Evolutionary conservation across 177 flowering plant species (phyloP), one percentile per base, ranked within the genome.

Genomic region (Vitis hybrid): DNA sequence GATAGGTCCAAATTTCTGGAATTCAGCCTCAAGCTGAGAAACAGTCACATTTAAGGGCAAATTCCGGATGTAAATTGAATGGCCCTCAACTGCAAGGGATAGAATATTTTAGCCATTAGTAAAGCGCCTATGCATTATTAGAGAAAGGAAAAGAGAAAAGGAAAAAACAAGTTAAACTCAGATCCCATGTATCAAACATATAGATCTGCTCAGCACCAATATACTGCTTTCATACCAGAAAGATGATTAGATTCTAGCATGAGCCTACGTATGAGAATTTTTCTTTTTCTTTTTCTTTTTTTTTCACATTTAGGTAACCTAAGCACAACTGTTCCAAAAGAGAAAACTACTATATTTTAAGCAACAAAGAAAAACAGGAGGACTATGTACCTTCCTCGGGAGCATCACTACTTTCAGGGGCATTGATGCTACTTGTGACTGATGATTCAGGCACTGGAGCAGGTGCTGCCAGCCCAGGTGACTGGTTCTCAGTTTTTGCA

Each of bases 1-100:
- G 56, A 91, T 86, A 18, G 82, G 80, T 26, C 98, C 98, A 85
- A 91, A 93, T 74, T 76, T 90, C 78, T 81, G 81, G 74, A 93
- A 91, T 68, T 76, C 94, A 49, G 72, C 80, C 73, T 86, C 90
- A 50, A 93, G 88, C 67, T 88, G 84, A 48, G 68, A 70, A 62
- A 66, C 84, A 0, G 87, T 79, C 12, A 77, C 79, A 61, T 79
- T 78, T 52, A 77, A 71, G 34, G 93, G 94, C 82, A 93, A 78
- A 67, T 83, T 84, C 20, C 87, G 77, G 49, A 93, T 74, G 70
- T 89, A 86, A 61, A 91, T 83, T 39, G 97, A 93, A 75, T 84
- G 72, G 31, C 91, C 90, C 71, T 91, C 94, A 73, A 72, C 92
- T 89, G 83, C 56, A 51, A 71, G 67, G 50, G 68, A 60, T 31